Conservation (phyloP, 305 asterid species). For the Solanum chacoense region DNA sequence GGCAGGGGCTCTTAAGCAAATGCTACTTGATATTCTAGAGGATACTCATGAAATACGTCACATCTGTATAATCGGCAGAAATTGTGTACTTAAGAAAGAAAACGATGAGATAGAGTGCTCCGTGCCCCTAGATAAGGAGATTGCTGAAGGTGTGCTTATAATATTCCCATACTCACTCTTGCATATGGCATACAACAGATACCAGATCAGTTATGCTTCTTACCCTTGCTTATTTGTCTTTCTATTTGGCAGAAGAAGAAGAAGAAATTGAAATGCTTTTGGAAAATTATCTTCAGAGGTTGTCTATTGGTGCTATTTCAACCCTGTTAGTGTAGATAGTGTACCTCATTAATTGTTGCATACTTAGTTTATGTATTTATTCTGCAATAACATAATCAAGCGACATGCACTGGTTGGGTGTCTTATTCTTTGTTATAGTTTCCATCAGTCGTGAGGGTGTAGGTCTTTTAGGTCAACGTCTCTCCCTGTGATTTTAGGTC, state of each 20-base stretch:
- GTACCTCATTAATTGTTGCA: neutral
- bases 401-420: neutral
- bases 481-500: neutral
- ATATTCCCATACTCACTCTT: neutral
- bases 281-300: constrained; percentile 98
- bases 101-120: constrained; percentile 66
- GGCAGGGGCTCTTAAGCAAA: constrained; percentile 93
- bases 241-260: constrained; percentile 74
- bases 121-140: constrained; percentile 65
- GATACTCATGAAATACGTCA: constrained; percentile 95
- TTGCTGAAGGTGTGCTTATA: constrained; percentile 66
- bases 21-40: constrained; percentile 98
- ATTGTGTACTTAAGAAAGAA: constrained; percentile 55
- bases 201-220: neutral
- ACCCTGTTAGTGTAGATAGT: neutral
- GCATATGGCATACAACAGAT: neutral
- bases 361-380: neutral
- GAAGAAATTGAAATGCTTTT: constrained; percentile 99
- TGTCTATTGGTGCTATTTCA: constrained; percentile 6
- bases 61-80: constrained; percentile 90
- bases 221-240: constrained; percentile 8
- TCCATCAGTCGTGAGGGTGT: neutral
- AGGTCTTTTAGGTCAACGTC: neutral
- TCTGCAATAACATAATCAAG: neutral
- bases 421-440: neutral